A percentile compares a stretch with the other conserved stretches of the same genome.
Evolutionary conservation across 2,329 filamentous ascomycete species (phyloP).

Genomic region (Penicillium glabrum): DNA sequence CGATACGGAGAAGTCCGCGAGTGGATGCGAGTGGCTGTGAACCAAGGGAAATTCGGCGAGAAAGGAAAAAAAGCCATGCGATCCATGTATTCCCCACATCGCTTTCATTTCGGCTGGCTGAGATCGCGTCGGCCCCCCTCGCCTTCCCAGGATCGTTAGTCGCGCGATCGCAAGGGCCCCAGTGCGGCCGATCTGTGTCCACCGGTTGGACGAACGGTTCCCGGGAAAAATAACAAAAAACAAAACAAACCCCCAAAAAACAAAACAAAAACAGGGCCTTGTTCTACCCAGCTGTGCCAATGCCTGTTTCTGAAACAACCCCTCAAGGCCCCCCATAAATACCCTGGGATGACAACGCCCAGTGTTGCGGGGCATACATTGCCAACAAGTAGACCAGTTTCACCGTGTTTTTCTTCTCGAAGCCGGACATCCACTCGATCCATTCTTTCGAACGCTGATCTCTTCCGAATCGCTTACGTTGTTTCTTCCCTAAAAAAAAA

Average conservation of each 20-base stretch:
- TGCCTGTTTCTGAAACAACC: not conserved
- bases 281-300: not conserved
- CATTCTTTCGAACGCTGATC: conserved; percentile 6
- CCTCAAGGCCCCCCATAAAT: not conserved
- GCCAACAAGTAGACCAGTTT: not conserved
- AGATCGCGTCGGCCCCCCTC: conserved; percentile 19
- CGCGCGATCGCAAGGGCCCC: conserved; percentile 18
- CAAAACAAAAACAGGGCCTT: conserved; percentile 3
- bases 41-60: not conserved
- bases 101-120: conserved; percentile 23
- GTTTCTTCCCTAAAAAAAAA: not conserved
- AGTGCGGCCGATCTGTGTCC: conserved; percentile 24
- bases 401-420: conserved; percentile 10
- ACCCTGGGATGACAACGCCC: not conserved
- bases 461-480: not conserved
- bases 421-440: conserved; percentile 14
- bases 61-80: conserved; percentile 15
- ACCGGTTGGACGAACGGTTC: conserved; percentile 14
- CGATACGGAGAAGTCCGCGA: conserved; percentile 21
- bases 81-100: conserved; percentile 22
- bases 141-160: conserved; percentile 18
- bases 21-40: conserved; percentile 9
- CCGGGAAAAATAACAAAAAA: not conserved
- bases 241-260: not conserved
- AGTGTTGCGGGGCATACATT: not conserved